phyloP scores from a whole-genome alignment of 1,284 basidiomycete species.

The Inonotus hispidus region DNA sequence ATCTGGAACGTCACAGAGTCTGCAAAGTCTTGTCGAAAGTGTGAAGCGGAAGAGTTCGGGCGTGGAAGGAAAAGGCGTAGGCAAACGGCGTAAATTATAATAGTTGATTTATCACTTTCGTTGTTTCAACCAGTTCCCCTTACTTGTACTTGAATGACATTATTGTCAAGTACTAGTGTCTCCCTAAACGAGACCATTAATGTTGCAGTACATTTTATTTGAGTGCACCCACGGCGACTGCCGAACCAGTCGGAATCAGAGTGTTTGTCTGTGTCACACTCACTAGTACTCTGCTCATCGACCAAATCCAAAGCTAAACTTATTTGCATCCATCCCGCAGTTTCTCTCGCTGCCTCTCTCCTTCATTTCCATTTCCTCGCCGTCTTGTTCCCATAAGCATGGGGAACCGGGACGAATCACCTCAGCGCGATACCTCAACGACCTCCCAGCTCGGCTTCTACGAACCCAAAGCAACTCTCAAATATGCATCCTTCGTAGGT shows the following conservation, averaged over 20 bases:
- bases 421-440: background rate
- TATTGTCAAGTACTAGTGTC: no score
- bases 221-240: background rate
- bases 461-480: constrained; percentile 52
- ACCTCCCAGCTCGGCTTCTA: constrained; percentile 29
- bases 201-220: background rate
- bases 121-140: background rate
- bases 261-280: background rate
- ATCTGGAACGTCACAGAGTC: constrained; percentile 27
- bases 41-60: constrained; percentile 72
- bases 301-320: no score
- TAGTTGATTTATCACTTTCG: constrained; percentile 23
- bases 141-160: background rate
- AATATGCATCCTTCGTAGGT: constrained; percentile 57
- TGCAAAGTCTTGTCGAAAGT: constrained; percentile 73
- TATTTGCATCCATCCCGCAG: background rate
- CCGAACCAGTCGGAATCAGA: background rate
- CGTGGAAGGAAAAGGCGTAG: constrained; percentile 30
- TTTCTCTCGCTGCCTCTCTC: background rate
- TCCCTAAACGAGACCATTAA: no score
- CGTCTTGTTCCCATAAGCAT: background rate
- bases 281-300: no score
- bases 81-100: constrained; percentile 43
- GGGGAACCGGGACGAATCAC: constrained; percentile 1
- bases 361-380: constrained; percentile 44